Base-by-base conservation (phyloP, 192 early-diverging fungal genomes). In the Pilaira anomala region DNA sequence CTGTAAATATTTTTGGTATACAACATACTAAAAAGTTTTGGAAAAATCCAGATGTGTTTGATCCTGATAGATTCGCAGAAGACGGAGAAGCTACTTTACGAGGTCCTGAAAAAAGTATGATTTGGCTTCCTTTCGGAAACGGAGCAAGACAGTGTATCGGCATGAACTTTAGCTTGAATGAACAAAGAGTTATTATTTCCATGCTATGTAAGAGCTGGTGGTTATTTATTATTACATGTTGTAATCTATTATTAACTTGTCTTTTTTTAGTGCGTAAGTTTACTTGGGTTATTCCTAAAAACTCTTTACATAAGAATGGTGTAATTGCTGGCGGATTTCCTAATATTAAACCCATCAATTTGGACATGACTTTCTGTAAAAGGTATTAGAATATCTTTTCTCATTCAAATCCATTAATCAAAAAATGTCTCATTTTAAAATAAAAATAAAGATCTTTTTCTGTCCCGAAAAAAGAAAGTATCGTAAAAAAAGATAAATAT, bases 111-210 rank as follows among this genome's bases (percentile, higher is more conserved):
- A 51, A 22, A 1, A 48, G 49, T 0, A 7, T 55, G 21, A 28
- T 73, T 7, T 86, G 75, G 64, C 30, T 85, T 12, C 73, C 85
- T 22, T 89, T 87, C 58, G 76, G 84, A 41, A 71, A 75, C 18
- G 87, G 87, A 8, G 48, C 69, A 13, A 75, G 81, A 33, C 76
- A 83, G 71, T 87, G 83, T 63, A 75, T 87, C 18, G 85, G 83
- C 29, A 83, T 80, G 80, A 80, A 79, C 54, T 89, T 86, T 62
- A 73, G 75, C 13, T 63, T 86, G 24, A 59, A 78, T 12, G 83
- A 87, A 68, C 81, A 83, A 70, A 74, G 74, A 5, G 76, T 87
- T 7, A 66, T 80, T 12, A 68, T 86, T 9, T 53, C 78, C 12
- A 82, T 86, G 68, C 58, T 87, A 25, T 68, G 69, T 71, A 71